Base-by-base conservation (phyloP, 2,329 filamentous ascomycete genomes). In the Alternaria gaisen region DNA sequence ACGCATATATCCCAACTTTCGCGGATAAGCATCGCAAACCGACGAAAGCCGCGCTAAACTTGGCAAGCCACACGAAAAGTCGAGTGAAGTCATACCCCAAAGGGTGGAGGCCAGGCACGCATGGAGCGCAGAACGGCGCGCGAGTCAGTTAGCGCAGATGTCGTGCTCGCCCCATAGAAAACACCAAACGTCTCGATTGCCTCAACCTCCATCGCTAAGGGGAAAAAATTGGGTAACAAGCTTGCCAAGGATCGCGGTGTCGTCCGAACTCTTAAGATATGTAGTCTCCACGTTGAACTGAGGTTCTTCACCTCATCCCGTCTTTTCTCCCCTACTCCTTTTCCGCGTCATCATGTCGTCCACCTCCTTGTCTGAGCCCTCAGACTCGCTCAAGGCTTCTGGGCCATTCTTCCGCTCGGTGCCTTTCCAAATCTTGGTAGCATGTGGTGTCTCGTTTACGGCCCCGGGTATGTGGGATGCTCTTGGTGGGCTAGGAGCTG, bases 381-480 rank as follows among this genome's bases (percentile, higher is more conserved):
- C 53, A 28, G 66, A 58, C 59, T 63, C 67, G 5, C 53, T 67
- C 50, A 62, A 70, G 50, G 54, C 30, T 51, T 57, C 60, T n/a
- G 63, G 61, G 22, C 73, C 71, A 6, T 68, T 73, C 43, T 72
- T 72, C 44, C 73, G 73, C 16, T 77, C 74, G 6, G 72, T 77
- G 0, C 72, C 73, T 18, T 77, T 77, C 56, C 70, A 76, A 50
- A 77, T 77, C 48, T 11, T 74, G 54, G 67, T 77, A 7, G 74
- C 73, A 68, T 75, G 74, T 58, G 72, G 72, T 32, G 74, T 77
- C 16, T 74, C 72, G 6, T 77, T 77, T 53, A 76, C 73, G 2
- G 73, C 72, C 6, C 74, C 74, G 9, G 74, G 74, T 12, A 77
- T 77, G 72, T 77, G 74, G 74, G 72, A 76, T 66, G 74, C 74